phyloP scores from a whole-genome alignment of 306 rosid genomes.

The Hylodesmum podocarpum region DNA sequence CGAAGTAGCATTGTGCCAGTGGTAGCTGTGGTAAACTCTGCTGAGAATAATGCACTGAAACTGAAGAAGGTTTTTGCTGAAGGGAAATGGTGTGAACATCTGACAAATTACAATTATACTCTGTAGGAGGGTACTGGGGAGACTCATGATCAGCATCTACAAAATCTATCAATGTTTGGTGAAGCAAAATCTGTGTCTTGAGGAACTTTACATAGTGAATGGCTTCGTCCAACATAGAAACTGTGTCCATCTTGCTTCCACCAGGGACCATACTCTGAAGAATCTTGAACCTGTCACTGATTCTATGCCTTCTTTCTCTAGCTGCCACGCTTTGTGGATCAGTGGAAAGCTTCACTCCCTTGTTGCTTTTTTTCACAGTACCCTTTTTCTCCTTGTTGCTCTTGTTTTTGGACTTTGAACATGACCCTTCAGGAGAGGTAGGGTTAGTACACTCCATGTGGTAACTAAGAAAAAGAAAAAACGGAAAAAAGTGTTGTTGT shows the following conservation, averaged over 20 bases:
- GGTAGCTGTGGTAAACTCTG: constrained; percentile 25
- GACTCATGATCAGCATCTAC: constrained; percentile 24
- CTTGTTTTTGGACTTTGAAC: constrained; percentile 29
- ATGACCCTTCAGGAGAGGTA: constrained; percentile 39
- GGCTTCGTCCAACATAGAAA: constrained; percentile 86
- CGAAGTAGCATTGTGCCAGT: constrained; percentile 30
- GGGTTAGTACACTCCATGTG: constrained; percentile 52
- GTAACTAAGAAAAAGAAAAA: neutral
- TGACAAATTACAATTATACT: neutral
- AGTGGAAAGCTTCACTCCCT: constrained; percentile 68
- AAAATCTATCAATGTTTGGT: constrained; percentile 67
- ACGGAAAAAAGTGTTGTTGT: neutral
- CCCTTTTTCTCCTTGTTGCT: constrained; percentile 30
- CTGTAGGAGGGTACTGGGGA: neutral
- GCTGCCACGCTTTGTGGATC: constrained; percentile 98
- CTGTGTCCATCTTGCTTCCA: constrained; percentile 87
- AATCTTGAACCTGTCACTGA: constrained; percentile 89
- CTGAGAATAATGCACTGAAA: constrained; percentile 3
- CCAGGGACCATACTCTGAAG: constrained; percentile 92
- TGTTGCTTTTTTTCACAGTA: constrained; percentile 32
- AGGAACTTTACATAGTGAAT: constrained; percentile 84
- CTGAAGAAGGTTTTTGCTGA: constrained; percentile 16
- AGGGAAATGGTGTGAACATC: neutral
- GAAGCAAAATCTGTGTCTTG: constrained; percentile 79
- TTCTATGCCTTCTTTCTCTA: constrained; percentile 80